Base-by-base conservation (phyloP, 163 green algal genomes). In the Scenedesmus sp. region DNA sequence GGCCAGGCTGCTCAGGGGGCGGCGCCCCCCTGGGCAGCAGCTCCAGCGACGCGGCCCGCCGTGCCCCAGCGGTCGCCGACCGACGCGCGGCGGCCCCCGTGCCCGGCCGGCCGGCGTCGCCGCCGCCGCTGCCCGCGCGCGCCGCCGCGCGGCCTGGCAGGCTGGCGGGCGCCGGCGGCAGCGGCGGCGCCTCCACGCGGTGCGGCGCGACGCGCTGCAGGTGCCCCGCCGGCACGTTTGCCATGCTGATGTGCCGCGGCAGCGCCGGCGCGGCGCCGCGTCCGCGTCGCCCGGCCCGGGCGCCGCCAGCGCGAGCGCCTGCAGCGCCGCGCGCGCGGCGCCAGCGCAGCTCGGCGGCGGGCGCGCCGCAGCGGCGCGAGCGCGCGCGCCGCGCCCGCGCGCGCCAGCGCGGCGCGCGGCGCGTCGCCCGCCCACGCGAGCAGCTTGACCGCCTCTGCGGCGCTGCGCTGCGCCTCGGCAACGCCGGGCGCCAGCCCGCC, bases 371-470 rank as follows among this genome's bases (percentile, higher is more conserved):
- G 54, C 33, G 70, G 36, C 24, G 57, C 33, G n/a, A 70, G 54
- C n/a, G 57, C 54, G 26, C 20, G 34, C 29, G 28, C 36, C 6
- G 56, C 70, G 11, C 56, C 54, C 39, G 54, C 70, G 31, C 31
- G 33, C 54, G 42, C 20, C 70, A 70, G 54, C 9, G 54, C 54
- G 39, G 39, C 39, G 28, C 70, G 28, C 18, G 33, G 53, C 20
- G 34, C 70, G 29, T 66, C 70, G 9, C 56, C 70, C 28, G 70
- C 62, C 26, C 62, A 26, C 14, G 66, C 66, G 31, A 75, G 29
- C 50, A 75, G 66, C 48, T 75, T 75, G 18, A 75, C 36, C 17
- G 66, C 66, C 36, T 29, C 66, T 64, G 31, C 51, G 17, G 66
- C 66, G 48, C 36, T 17, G n/a, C 26, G 34, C 48, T 63, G 47